Percentiles rank a stretch among this genome's conserved stretches.
Evolutionary conservation across 2,329 filamentous ascomycete species (phyloP).

Genomic region (Pseudogymnoascus sp.): DNA sequence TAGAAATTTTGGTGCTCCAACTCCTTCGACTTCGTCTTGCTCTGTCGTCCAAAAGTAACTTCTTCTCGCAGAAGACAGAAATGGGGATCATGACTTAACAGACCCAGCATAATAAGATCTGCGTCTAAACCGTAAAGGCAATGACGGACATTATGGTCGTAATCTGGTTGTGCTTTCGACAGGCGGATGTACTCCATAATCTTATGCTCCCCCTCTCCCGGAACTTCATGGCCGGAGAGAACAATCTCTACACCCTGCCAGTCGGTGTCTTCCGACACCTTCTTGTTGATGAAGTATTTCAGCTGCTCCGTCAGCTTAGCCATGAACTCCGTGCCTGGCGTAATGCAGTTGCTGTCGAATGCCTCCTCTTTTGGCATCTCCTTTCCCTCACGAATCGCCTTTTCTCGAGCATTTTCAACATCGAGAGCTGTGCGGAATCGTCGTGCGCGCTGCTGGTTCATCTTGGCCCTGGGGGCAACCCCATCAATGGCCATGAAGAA

Average conservation of each 20-base stretch:
- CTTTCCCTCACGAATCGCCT: slow-evolving; percentile 79
- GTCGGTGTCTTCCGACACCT: slow-evolving; percentile 90
- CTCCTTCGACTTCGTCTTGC: slow-evolving; percentile 80
- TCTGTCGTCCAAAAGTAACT: slow-evolving; percentile 88
- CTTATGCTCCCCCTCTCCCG: slow-evolving; percentile 97
- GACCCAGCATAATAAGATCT: slow-evolving; percentile 95
- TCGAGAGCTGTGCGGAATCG: slow-evolving; percentile 93
- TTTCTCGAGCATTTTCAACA: slow-evolving; percentile 79
- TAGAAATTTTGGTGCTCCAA: slow-evolving; percentile 99
- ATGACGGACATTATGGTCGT: slow-evolving; percentile 88
- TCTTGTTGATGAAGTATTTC: slow-evolving; percentile 98
- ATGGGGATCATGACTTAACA: slow-evolving; percentile 95
- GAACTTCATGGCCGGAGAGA: slow-evolving; percentile 93
- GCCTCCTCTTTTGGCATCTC: slow-evolving; percentile 92
- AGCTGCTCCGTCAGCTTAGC: slow-evolving; percentile 87
- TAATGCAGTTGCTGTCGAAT: slow-evolving; percentile 99
- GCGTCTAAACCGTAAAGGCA: slow-evolving; percentile 96
- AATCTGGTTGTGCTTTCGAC: slow-evolving; percentile 88
- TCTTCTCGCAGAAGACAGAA: slow-evolving; percentile 96
- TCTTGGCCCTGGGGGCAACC: slow-evolving; percentile 94
- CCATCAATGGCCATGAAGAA: slow-evolving; percentile 99
- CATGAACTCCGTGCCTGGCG: slow-evolving; percentile 96
- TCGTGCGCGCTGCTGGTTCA: slow-evolving; percentile 97
- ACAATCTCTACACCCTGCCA: slow-evolving; percentile 98
- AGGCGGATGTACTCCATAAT: slow-evolving; percentile 99